Evolutionary conservation across 2,329 filamentous ascomycete genomes (phyloP), one percentile per base, ranked within the genome.

Genomic region (Cadophora sp.): DNA sequence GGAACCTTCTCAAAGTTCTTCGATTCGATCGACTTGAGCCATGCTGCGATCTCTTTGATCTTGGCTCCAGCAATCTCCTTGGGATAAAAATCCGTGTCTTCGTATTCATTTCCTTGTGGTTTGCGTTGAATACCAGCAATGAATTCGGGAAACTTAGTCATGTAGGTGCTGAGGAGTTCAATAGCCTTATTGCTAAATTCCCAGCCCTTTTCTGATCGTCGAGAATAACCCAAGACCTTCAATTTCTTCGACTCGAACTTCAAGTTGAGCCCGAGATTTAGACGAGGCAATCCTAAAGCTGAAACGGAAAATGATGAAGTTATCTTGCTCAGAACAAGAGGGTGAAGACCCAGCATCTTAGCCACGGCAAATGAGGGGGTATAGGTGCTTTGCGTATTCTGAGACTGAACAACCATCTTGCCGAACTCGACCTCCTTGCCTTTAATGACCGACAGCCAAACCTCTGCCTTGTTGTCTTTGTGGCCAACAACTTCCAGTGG

Each of bases 241-340:
- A 94, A 86, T 80, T 97, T 97, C 81, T 93, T 95, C 2, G 89
- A 93, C 78, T 99, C 96, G 69, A 99, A 99, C 79, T 99, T 99
- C 73, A 99, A 85, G 76, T 99, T 99, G 69, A 99, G 84, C 0
- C 96, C 96, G 27, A 99, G 83, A 75, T 99, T 99, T 70, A 97
- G 86, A 74, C 92, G 92, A 26, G 73, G 72, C 68, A 94, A 84
- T 29, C 92, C 93, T 67, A 93, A 93, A 4, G 95, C 89, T 22
- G 89, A 88, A 67, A 99, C 92, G 65, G 91, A 92, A 79, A 97
- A 98, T 0, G 95, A 94, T 1, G 96, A 97, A 0, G 96, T 98
- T 75, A 99, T 92, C 84, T 97, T 99, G 80, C 94, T 97, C 37
- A 99, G 83, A 1, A 96, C 92, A 61, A 99, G 84, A 8, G 94